Base-by-base conservation (phyloP, 129 eudicot species). In the Chrysanthemum seticuspe region DNA sequence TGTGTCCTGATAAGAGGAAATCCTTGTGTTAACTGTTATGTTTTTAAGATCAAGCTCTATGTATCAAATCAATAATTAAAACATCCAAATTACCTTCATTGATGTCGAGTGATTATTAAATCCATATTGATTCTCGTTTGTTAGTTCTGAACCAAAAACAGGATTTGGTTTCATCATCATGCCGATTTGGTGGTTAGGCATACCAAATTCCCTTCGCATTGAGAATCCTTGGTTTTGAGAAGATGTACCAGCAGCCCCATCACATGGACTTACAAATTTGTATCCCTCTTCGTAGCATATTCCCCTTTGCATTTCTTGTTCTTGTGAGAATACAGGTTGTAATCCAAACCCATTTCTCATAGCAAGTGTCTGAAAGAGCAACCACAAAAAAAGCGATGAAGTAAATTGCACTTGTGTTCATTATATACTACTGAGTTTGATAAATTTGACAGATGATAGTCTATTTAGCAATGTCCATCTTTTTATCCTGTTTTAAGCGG, bases 291-390 rank as follows among this genome's bases (percentile, higher is more conserved):
- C 67, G 56, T 82, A 78, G 44, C 74, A 82, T 21, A 77, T 65
- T 59, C 79, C 86, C 60, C 87, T 83, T 56, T 66, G 76, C 51
- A 77, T 74, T 86, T 65, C 83, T 50, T 56, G 85, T 76, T 86
- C 91, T 25, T 80, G 89, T 34, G 87, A 50, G 75, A 83, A 86
- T 58, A 79, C 80, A 36, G 96, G 96, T 67, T 87, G 88, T 76
- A 86, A 78, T 50, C 92, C 79, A 16, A 80, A 80, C 70, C 96
- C 97, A 66, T 95, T 95, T 85, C 97, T 85, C 94, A 95, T 80
- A 13, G 99, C 85, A 82, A 95, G 80, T 85, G 90, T 85, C 99
- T 95, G 88, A 76, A 82, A 74, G 55, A 65, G 65, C 64, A 65
- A 52, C 23, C 45, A 79, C 2, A 40, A 59, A 59, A 69, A 40